Base-by-base conservation (phyloP, 805 yeast genomes). In the Metschnikowia sp. region DNA sequence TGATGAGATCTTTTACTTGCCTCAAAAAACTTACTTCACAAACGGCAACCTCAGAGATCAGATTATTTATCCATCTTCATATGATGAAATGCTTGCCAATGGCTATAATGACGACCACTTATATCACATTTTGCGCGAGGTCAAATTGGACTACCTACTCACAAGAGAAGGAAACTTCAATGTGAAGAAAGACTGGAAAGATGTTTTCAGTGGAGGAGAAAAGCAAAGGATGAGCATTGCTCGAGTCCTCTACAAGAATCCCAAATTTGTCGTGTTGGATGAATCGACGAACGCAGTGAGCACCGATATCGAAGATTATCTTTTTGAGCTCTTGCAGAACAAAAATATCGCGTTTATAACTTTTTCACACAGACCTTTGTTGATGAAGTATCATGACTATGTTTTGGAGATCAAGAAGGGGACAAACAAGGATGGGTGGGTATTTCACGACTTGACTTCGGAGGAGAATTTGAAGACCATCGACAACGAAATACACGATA, bases 141-240 rank as follows among this genome's bases (percentile, higher is more conserved):
- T 91, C 34, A 85, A 86, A 51, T 72, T 91, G 50, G 96, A 85
- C 31, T 90, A 91, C 65, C 72, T 91, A 42, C 74, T 88, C 39
- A 82, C 81, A 46, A 78, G 97, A 62, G 81, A 79, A 55, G 78
- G 77, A 8, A 76, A 72, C 52, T 70, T 79, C 62, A 77, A 78
- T 52, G 81, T 72, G 44, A 72, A 64, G 48, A 72, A 84, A 49
- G 88, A 83, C 55, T 90, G 97, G 97, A 84, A 84, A 59, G 95
- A 86, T 62, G 85, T 90, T n/a, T 76, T 90, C 54, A 85, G 94
- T 66, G 97, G 97, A n/a, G 97, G 97, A 48, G 97, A 90, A 64
- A 84, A 88, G 67, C 97, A 90, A 71, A 81, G 96, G 61, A 78
- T 90, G 64, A 82, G 88, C 64, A 86, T 90, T 70, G 96, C 97